Conservation (phyloP, 2,329 filamentous ascomycete genomes). For the Verticillium klebahnii region DNA sequence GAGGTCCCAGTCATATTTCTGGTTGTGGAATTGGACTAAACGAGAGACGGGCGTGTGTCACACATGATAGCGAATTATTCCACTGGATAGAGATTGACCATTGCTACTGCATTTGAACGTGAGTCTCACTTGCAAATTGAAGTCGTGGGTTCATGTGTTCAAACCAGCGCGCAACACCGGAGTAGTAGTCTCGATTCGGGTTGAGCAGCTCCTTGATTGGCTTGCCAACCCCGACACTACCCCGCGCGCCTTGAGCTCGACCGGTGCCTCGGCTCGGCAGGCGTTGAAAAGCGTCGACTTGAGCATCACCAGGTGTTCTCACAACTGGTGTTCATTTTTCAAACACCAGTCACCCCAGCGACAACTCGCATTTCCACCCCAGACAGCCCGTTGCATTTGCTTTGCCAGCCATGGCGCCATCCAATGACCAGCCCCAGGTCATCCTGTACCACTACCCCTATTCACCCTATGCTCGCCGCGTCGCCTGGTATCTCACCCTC, state of each 20-base stretch:
- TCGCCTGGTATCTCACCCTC: conserved; percentile 65
- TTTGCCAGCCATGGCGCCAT: neutral
- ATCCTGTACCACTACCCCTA: conserved; percentile 62
- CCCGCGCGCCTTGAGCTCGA: neutral
- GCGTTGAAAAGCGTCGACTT: neutral
- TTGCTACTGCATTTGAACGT: neutral
- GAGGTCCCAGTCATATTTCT: no score
- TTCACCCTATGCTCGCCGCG: conserved; percentile 60
- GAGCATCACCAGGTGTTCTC: neutral
- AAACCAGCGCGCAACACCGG: neutral
- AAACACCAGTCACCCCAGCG: neutral
- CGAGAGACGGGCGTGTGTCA: no score
- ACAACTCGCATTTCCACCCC: no score
- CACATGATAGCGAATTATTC: no score
- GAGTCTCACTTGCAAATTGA: no score
- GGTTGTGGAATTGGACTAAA: no score
- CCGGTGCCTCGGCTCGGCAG: neutral
- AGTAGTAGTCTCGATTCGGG: neutral
- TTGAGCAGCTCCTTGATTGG: neutral
- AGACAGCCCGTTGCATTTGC: no score
- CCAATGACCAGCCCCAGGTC: conserved; percentile 24
- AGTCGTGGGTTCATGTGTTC: neutral
- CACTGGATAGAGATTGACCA: no score
- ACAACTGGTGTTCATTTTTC: neutral
- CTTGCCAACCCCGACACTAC: neutral